phyloP scores from a whole-genome alignment of 345 rosid species.

The Gossypium ekmanianum region DNA sequence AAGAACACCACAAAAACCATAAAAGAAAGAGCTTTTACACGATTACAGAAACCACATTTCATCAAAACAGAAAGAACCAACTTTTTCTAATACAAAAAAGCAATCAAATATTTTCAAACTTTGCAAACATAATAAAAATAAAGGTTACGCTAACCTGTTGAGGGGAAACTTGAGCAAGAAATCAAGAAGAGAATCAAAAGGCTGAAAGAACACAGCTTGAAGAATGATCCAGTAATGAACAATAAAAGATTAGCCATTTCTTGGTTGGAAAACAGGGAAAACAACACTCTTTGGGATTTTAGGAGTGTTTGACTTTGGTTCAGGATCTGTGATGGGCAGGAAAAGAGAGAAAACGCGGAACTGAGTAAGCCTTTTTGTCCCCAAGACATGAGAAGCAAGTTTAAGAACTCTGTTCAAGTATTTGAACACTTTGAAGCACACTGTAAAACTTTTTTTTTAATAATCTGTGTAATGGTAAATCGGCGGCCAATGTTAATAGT shows the following conservation, averaged over 20 bases:
- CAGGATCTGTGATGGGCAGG: too few relatives aligned
- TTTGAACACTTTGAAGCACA: constrained; percentile 15
- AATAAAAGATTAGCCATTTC: constrained; percentile 36
- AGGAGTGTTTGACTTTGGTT: neutral
- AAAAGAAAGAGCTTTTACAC: neutral
- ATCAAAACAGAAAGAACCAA: neutral
- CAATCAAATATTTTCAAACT: constrained; percentile 7
- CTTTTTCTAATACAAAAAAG: neutral
- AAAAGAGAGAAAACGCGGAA: too few relatives aligned
- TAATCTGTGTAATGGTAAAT: too few relatives aligned
- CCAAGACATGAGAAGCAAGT: neutral
- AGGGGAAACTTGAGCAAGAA: constrained; percentile 37
- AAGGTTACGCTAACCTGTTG: constrained; percentile 44
- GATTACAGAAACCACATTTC: constrained; percentile 15
- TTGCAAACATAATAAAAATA: neutral
- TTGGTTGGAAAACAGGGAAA: neutral
- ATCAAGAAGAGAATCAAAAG: constrained; percentile 36
- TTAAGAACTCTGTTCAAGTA: neutral
- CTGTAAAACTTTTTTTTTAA: neutral
- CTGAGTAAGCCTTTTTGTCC: neutral
- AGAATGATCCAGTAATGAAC: constrained; percentile 25
- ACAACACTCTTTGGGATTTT: constrained; percentile 16
- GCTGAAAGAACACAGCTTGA: constrained; percentile 17
- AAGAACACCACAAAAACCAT: neutral
- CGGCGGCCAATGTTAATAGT: too few relatives aligned